Conservation (phyloP, 257 asterid genomes). For the Solanum chaucha region DNA sequence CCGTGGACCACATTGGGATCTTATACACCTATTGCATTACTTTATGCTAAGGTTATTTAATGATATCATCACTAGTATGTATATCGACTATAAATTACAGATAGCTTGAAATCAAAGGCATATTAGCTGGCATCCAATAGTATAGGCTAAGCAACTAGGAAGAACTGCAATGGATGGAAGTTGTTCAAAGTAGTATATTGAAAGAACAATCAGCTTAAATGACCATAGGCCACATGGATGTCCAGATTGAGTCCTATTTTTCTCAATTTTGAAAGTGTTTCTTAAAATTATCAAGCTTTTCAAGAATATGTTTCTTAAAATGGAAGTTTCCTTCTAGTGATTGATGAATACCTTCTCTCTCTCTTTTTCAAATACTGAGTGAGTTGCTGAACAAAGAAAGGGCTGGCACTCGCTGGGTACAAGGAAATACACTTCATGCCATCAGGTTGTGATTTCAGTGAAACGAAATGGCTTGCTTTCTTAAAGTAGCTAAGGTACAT, state of each 20-base stretch:
- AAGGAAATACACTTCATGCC: no score
- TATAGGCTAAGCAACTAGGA: neutral
- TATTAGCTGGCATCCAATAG: neutral
- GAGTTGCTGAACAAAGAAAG: no score
- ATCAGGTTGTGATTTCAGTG: no score
- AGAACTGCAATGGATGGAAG: neutral
- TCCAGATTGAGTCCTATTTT: neutral
- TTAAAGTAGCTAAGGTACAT: no score
- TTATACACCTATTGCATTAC: neutral
- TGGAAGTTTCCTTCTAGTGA: no score
- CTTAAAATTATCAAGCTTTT: neutral
- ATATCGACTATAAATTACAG: no score
- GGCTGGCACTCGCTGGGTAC: no score
- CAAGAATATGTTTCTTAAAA: neutral
- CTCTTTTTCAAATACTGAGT: no score
- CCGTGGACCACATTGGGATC: neutral
- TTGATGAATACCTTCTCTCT: no score
- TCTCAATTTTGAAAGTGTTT: neutral
- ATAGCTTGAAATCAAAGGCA: neutral
- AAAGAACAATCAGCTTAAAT: constrained; percentile 1
- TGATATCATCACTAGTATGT: neutral
- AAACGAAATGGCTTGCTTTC: no score
- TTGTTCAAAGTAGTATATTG: neutral
- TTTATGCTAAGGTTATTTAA: neutral
- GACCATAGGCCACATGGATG: neutral